A percentile compares a stretch with the other conserved stretches of the same genome.
phyloP scores from a whole-genome alignment of 345 rosid genomes.

The Heritiera fomes region DNA sequence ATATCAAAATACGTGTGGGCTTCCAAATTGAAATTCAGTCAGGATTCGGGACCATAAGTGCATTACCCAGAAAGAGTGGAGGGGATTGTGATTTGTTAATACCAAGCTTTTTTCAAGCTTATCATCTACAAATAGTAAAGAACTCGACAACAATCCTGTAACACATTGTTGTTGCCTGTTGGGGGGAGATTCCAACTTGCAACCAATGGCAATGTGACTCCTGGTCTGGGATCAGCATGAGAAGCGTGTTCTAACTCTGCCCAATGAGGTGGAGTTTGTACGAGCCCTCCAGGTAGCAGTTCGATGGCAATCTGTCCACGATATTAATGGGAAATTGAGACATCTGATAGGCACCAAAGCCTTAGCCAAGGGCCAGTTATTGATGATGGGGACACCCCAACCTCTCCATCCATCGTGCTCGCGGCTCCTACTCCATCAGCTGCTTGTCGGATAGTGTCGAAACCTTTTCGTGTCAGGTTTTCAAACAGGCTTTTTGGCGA shows the following conservation, averaged over 20 bases:
- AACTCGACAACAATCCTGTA: too few species aligned
- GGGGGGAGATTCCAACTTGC: neutral
- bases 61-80: too few species aligned
- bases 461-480: neutral
- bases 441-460: neutral
- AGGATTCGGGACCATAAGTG: too few species aligned
- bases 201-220: neutral
- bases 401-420: neutral
- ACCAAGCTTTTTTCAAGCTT: too few species aligned
- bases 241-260: slow-evolving; percentile 1
- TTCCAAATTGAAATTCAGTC: too few species aligned
- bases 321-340: neutral
- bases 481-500: neutral
- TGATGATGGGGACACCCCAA: neutral
- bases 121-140: too few species aligned
- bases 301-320: neutral
- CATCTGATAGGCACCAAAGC: neutral
- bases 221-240: neutral
- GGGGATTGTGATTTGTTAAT: too few species aligned
- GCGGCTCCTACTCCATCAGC: neutral
- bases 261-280: neutral
- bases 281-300: neutral
- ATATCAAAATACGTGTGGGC: neutral
- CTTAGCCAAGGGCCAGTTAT: neutral
- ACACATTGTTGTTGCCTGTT: too few species aligned